Evolutionary conservation across 1,139 yeast species (phyloP), one percentile per base, ranked within the genome.

Genomic region (Suhomyces bokatorum): DNA sequence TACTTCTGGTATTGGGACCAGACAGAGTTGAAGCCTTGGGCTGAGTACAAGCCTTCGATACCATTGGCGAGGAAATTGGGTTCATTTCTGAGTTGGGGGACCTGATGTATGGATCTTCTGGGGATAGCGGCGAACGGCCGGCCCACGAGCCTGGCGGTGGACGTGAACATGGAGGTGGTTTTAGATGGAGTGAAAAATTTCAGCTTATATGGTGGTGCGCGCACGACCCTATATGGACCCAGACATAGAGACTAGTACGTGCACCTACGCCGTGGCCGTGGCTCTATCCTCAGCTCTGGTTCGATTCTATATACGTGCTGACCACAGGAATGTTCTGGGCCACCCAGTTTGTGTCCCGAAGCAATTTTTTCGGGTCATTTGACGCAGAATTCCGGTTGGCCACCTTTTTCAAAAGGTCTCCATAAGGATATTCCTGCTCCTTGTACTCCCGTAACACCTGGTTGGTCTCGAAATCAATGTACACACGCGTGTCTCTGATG

Each of bases 331-430:
- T 69, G 47, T 81, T 78, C 47, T 73, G 75, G 8, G 84, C 73
- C 2, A 88, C 88, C 96, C 96, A 89, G 60, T 86, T 81, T 29
- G 85, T 77, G 61, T 93, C 97, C 48, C 98, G 73, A 43, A 93
- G 64, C 35, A 78, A 73, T 43, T 83, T 81, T 52, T 93, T 85
- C 20, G 91, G 93, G 61, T 91, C 98, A 39, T 69, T 73, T 1
- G 73, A 59, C 14, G 34, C 24, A 33, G 69, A 70, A 37, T 66
- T 62, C 28, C 74, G 60, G 8, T 77, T 72, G 28, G 67, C 65
- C 34, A 62, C 57, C 44, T 63, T 66, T 32, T 64, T 64, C 48
- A 75, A 62, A n/a, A 90, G 75, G 24, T 73, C 76, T 13, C 72
- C 75, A 65, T 88, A 90, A 3, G 75, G 70, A 33, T 76, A 81